Base-by-base conservation (phyloP, 176 grass and related monocot species). In the Aegilops longissima region DNA sequence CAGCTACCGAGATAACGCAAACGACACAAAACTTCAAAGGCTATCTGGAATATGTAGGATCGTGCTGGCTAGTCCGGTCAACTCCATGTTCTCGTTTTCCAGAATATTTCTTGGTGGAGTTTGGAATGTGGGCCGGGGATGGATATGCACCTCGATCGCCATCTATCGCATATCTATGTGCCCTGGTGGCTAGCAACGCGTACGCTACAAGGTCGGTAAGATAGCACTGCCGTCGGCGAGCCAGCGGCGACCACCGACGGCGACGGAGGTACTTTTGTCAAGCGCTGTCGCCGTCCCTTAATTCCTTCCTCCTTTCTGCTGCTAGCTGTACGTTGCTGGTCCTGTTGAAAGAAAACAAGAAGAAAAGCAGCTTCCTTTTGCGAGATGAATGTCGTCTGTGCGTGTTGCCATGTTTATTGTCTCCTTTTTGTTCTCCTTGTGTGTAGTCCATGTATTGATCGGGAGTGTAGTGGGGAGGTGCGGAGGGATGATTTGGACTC, bases 91-190 rank as follows among this genome's bases (percentile, higher is more conserved):
- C 56, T 2, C 8, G 11, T 70, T 78, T 80, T 29, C 31, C 25
- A 8, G 12, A n/a, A 9, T 67, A 73, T 58, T 80, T 64, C 44
- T 21, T 39, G 35, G 85, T 79, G 80, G 66, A 34, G 54, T 79
- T 86, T 80, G 49, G 67, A 79, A 29, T 69, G 49, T 39, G 27
- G 29, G 8, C n/a, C 14, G 18, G 24, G 64, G 47, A 52, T 11
- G 13, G 40, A 74, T 20, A 56, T 56, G 52, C 54, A 21, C 54
- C 54, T 8, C 18, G 3, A 56, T 54, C 44, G 8, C 27, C 4
- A 13, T 61, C 76, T 12, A 61, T 61, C 10, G 2, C 4, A 30
- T 13, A 58, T 8, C 54, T 58, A 6, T 58, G 54, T 58, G 14
- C 49, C 49, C 49, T 52, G 1, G 5, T 52, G 2, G 14, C n/a